Base-by-base conservation (phyloP, 2,329 filamentous ascomycete genomes). In the Fusarium virguliforme region DNA sequence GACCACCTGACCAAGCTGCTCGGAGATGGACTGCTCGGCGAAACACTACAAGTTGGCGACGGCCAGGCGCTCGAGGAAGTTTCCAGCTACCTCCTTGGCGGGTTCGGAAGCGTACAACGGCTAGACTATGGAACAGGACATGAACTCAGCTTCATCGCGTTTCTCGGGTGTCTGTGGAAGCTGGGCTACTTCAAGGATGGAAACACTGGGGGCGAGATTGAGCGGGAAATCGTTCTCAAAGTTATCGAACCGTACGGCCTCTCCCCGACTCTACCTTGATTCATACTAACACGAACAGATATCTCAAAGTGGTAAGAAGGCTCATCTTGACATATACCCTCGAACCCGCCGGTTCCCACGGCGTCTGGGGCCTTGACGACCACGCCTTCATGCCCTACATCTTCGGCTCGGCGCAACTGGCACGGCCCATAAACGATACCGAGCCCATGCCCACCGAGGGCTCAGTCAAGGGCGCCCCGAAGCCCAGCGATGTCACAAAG, bases 361-460 rank as follows among this genome's bases (percentile, higher is more conserved):
- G 96, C 4, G 96, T 99, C 22, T 99, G 96, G 96, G 96, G 96
- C 22, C 86, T 99, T n/a, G 96, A 99, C 79, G 96, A 99, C 80
- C 95, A 99, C 81, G 95, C 90, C 8, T 98, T 99, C 79, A 81
- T 96, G 28, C 93, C 96, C 0, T 99, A 98, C 80, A 94, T 99
- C 62, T 95, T 98, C 71, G 96, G 96, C 34, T 97, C 95, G 3
- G 95, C 96, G 0, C 96, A 99, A 79, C 85, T 97, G 41, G 92
- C 92, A 9, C 91, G 94, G 1, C 88, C 95, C 1, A 93, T 97
- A 70, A 83, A 84, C 30, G 85, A 88, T 1, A 80, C 84, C 2
- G 85, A 88, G 9, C 80, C 87, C 3, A 92, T 94, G 75, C 94
- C 93, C 0, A 86, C 89, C 1, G 94, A 97, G 81, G 94, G 95